Conservation (phyloP, 2,329 filamentous ascomycete species). For the Emmonsiellopsis sp. region DNA sequence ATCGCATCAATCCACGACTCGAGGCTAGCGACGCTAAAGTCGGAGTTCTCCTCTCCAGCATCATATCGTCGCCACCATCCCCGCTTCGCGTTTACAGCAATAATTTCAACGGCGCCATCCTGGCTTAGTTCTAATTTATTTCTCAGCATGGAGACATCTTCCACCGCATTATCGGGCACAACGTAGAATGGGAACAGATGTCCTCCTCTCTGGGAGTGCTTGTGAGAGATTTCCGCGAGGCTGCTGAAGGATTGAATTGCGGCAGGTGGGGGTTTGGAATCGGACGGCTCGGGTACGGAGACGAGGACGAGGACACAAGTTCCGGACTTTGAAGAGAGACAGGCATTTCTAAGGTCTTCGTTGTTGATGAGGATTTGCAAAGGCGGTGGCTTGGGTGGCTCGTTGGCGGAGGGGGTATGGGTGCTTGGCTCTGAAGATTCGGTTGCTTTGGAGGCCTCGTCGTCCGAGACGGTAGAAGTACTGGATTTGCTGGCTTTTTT, state of each 20-base stretch:
- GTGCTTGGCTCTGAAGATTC: constrained; percentile 4
- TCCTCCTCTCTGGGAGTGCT: constrained; percentile 57
- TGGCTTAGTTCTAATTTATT: constrained; percentile 52
- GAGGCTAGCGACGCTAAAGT: constrained; percentile 47
- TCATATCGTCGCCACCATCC: constrained; percentile 76
- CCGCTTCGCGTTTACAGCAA: constrained; percentile 77
- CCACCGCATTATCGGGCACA: constrained; percentile 52
- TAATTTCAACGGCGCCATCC: constrained; percentile 54
- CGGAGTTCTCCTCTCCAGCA: constrained; percentile 43
- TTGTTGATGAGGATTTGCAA: constrained; percentile 58
- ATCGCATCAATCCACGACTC: constrained; percentile 89
- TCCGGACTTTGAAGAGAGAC: constrained; percentile 64
- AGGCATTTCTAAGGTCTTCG: constrained; percentile 59
- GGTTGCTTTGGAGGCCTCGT: constrained; percentile 27
- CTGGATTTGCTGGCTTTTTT: constrained; percentile 21
- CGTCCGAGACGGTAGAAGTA: constrained; percentile 39
- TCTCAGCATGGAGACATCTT: constrained; percentile 47
- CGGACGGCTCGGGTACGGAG: constrained; percentile 43
- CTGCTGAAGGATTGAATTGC: constrained; percentile 49
- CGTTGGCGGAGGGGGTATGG: constrained; percentile 34
- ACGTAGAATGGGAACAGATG: constrained; percentile 78
- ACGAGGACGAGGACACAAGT: constrained; percentile 76
- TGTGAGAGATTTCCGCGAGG: constrained; percentile 66
- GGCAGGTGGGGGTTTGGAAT: constrained; percentile 36
- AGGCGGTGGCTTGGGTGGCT: constrained; percentile 43